A percentile compares a stretch with the other conserved stretches of the same genome.
Conservation (phyloP, 257 asterid genomes). For the Solanum infundibuliforme region DNA sequence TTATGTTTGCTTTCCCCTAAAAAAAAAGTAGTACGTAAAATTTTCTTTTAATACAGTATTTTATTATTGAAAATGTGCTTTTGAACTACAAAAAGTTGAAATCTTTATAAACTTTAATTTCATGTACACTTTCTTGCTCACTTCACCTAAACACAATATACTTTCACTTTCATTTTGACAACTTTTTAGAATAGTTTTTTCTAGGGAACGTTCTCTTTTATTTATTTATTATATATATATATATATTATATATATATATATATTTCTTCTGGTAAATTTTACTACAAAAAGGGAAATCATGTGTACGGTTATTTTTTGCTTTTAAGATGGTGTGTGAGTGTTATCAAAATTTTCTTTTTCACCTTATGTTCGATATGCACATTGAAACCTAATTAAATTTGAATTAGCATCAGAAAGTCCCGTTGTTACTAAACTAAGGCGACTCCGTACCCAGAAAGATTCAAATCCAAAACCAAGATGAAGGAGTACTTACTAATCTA, state of each 20-base stretch:
- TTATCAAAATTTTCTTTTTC: too few species aligned
- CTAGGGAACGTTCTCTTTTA: not conserved
- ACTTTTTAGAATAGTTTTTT: not conserved
- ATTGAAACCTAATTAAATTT: too few species aligned
- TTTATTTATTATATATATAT: not conserved
- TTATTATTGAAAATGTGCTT: not conserved
- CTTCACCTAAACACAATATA: not conserved
- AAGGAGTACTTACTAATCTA: not conserved
- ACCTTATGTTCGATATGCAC: not conserved
- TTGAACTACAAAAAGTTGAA: not conserved
- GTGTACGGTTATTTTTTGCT: not conserved
- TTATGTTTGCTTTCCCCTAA: not conserved
- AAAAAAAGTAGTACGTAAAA: not conserved
- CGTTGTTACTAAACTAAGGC: not conserved
- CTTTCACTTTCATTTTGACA: not conserved
- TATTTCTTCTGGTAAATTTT: not conserved
- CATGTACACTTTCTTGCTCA: not conserved
- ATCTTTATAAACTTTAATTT: not conserved
- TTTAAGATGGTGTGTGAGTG: not conserved
- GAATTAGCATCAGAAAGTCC: too few species aligned
- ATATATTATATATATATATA: not conserved
- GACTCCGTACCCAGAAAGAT: not conserved
- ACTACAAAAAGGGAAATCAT: not conserved
- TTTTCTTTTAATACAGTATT: not conserved
- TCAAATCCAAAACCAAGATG: too few species aligned